Evolutionary conservation across 1,284 basidiomycete species (phyloP).

Genomic region (Cerioporus squamosus): DNA sequence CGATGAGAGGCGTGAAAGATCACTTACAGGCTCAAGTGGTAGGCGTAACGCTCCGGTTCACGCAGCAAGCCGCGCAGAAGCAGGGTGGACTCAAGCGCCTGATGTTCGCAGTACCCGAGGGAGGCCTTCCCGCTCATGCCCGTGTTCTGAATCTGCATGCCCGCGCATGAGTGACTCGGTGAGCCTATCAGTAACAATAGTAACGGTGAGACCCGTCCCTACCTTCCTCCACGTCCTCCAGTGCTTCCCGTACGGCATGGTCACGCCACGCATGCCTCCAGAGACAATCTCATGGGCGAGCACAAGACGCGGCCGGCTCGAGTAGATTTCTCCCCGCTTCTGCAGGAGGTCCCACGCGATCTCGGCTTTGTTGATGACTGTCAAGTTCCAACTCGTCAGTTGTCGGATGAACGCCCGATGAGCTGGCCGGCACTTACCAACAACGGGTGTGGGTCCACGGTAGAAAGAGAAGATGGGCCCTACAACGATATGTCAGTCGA

Average conservation of each 20-base stretch:
- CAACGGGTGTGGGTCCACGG: not conserved
- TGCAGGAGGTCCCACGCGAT: constrained; percentile 10
- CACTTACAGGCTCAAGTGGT: constrained; percentile 21
- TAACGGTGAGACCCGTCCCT: not conserved
- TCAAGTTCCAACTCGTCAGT: not conserved
- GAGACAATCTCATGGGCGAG: constrained; percentile 37
- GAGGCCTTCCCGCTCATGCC: constrained; percentile 21
- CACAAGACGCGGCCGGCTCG: constrained; percentile 40
- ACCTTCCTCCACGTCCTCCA: constrained; percentile 26
- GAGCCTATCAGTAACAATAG: not conserved
- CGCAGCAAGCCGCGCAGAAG: constrained; percentile 17
- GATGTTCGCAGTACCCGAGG: not conserved
- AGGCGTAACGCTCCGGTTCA: not conserved
- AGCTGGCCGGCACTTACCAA: not conserved
- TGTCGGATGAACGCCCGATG: no score
- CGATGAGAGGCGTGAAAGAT: not conserved
- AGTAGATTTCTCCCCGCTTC: constrained; percentile 42
- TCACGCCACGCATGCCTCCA: constrained; percentile 15
- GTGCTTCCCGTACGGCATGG: constrained; percentile 19
- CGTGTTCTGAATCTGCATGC: constrained; percentile 16
- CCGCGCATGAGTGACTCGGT: not conserved
- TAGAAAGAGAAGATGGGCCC: constrained; percentile 4
- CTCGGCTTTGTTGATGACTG: no score
- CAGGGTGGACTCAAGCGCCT: constrained; percentile 22
- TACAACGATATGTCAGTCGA: not conserved